Evolutionary conservation across 1,284 basidiomycete genomes (phyloP).

Genomic region (Meripilus lineatus): DNA sequence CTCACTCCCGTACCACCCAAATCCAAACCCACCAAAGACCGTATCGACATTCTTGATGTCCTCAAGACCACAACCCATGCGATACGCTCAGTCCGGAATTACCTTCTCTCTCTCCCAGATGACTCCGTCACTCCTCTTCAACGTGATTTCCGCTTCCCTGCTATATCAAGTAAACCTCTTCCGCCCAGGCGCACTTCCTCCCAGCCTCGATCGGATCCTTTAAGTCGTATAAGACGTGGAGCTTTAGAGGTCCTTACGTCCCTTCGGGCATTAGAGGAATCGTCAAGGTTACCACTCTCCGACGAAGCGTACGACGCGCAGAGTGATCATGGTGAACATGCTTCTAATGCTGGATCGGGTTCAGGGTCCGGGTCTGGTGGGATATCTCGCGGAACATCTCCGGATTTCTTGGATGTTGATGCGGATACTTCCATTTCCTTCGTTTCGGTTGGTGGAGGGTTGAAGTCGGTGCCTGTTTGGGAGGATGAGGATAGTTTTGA

Average conservation of each 20-base stretch:
- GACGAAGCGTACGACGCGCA: slow-evolving; percentile 75
- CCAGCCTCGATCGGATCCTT: slow-evolving; percentile 47
- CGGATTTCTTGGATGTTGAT: slow-evolving; percentile 36
- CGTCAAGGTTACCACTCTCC: slow-evolving; percentile 55
- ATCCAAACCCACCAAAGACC: slow-evolving; percentile 11
- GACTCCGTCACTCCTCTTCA: slow-evolving; percentile 49
- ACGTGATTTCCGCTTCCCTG: slow-evolving; percentile 43
- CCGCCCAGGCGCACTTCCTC: slow-evolving; percentile 32
- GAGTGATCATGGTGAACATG: slow-evolving; percentile 50
- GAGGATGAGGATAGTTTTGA: slow-evolving; percentile 59
- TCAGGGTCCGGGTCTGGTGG: slow-evolving; percentile 29
- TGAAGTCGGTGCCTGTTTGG: slow-evolving; percentile 71
- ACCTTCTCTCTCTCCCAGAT: slow-evolving; percentile 73
- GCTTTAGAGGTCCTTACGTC: slow-evolving; percentile 75
- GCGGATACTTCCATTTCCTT: slow-evolving; percentile 61
- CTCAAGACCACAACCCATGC: slow-evolving; percentile 74
- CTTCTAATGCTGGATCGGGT: slow-evolving; percentile 29
- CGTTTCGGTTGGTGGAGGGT: slow-evolving; percentile 59
- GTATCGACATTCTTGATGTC: slow-evolving; percentile 55
- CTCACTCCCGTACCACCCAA: too few relatives aligned
- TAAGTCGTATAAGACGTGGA: slow-evolving; percentile 61
- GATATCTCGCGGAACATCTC: slow-evolving; percentile 39
- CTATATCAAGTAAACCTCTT: slow-evolving; percentile 32
- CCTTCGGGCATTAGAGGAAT: slow-evolving; percentile 68
- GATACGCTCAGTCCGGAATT: slow-evolving; percentile 76